Conservation (phyloP, 495 filamentous ascomycete species). For the Penicillium atrosanguineum region DNA sequence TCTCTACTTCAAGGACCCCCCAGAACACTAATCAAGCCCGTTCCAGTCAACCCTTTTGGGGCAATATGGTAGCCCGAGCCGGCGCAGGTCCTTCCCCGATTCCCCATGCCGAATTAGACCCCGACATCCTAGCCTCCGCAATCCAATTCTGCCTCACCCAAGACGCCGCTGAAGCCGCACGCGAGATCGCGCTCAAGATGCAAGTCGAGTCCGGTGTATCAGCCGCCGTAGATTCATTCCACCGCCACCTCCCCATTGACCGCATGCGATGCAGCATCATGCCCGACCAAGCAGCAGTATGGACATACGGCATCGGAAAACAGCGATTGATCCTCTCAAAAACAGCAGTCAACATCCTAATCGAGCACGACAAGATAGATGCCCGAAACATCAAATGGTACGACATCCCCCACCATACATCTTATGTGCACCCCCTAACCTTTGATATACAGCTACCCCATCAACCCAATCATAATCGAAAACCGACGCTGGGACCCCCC, state of each 20-base stretch:
- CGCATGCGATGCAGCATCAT: conserved; percentile 73
- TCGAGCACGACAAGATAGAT: conserved; percentile 55
- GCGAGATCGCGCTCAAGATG: conserved; percentile 61
- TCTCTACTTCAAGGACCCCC: not conserved
- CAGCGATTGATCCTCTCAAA: conserved; percentile 56
- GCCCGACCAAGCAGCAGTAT: conserved; percentile 64
- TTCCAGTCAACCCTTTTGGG: conserved; percentile 73
- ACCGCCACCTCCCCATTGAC: conserved; percentile 59
- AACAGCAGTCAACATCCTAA: conserved; percentile 64
- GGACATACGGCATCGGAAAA: conserved; percentile 54
- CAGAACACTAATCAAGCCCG: not conserved
- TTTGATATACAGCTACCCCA: conserved; percentile 18
- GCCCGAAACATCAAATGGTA: conserved; percentile 58
- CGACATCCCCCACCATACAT: not conserved
- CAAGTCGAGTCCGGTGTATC: conserved; percentile 67
- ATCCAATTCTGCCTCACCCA: conserved; percentile 66
- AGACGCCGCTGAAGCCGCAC: conserved; percentile 54
- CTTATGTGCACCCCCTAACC: not conserved
- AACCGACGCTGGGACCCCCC: conserved; percentile 41
- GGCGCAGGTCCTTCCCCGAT: conserved; percentile 20
- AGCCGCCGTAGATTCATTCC: conserved; percentile 72
- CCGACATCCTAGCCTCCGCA: conserved; percentile 64
- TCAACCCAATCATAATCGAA: conserved; percentile 33
- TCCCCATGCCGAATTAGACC: conserved; percentile 54
- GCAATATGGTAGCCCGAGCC: conserved; percentile 58